phyloP scores from a whole-genome alignment of 148 eudicot species.

The Oxyria digyna region DNA sequence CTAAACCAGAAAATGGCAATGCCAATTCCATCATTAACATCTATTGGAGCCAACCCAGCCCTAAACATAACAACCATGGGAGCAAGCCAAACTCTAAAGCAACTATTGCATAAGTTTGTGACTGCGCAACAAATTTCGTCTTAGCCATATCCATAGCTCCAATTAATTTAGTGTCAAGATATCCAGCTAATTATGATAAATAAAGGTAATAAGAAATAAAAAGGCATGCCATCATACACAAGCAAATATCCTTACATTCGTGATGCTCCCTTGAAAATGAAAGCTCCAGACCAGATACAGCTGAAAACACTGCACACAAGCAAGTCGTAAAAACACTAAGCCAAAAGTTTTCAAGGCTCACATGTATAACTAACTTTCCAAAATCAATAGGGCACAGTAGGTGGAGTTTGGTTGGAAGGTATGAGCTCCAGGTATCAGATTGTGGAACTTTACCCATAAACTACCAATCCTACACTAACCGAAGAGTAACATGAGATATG shows the following conservation, averaged over 20 bases:
- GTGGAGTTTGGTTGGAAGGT: background rate
- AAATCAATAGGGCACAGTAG: background rate
- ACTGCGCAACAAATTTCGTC: background rate
- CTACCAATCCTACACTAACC: background rate
- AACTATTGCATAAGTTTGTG: background rate
- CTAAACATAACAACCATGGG: background rate
- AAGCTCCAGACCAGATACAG: slow-evolving; percentile 67
- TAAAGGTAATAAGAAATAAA: background rate
- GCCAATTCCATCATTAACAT: background rate
- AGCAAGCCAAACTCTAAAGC: no score
- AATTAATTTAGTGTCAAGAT: background rate
- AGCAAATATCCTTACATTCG: slow-evolving; percentile 36
- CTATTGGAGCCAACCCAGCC: background rate
- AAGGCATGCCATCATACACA: background rate
- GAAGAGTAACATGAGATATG: background rate
- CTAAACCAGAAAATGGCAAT: background rate
- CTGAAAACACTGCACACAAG: slow-evolving; percentile 55
- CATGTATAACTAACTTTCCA: background rate
- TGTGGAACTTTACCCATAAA: background rate
- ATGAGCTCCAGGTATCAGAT: background rate
- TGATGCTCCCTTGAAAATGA: slow-evolving; percentile 45
- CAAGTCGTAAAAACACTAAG: background rate
- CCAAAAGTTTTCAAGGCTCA: background rate
- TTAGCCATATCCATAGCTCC: background rate
- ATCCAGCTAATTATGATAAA: background rate